Conservation (phyloP, 345 rosid genomes). For the Brassica napus region DNA sequence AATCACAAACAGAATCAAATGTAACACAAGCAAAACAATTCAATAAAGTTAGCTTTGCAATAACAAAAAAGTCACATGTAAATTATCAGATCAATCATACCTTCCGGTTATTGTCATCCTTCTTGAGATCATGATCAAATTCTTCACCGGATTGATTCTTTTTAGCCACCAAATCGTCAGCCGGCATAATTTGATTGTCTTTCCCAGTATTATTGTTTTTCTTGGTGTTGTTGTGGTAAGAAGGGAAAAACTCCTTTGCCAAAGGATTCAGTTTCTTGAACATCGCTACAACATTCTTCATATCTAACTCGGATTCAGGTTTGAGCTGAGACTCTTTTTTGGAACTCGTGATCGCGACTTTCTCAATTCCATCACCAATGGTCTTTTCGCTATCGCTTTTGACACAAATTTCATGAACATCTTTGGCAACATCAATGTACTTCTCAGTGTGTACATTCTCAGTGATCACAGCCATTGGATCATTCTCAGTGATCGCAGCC, state of each 20-base stretch:
- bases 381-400: constrained; percentile 28
- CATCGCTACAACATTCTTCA: constrained; percentile 72
- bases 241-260: constrained; percentile 86
- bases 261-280: constrained; percentile 83
- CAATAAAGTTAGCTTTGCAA: neutral
- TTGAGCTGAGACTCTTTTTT: constrained; percentile 49
- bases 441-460: constrained; percentile 56
- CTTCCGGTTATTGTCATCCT: constrained; percentile 35
- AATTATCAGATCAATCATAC: constrained; percentile 3
- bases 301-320: constrained; percentile 59
- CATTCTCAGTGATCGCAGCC: constrained; percentile 54
- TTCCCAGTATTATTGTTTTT: constrained; percentile 37
- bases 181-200: constrained; percentile 35
- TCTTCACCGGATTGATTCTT: constrained; percentile 37
- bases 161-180: constrained; percentile 37
- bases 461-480: constrained; percentile 72
- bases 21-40: neutral
- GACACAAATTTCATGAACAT: constrained; percentile 44
- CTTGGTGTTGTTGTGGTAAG: constrained; percentile 46
- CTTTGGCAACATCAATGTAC: constrained; percentile 36
- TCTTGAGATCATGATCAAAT: constrained; percentile 34
- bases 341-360: constrained; percentile 42
- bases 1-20: constrained; percentile 12
- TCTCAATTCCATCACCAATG: constrained; percentile 18
- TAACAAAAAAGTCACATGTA: neutral